These are phyloP conservation scores for Claviceps humidiphila DNA, from an alignment of 2,329 filamentous ascomycete genomes.

Conservation along the genomic window DNA sequence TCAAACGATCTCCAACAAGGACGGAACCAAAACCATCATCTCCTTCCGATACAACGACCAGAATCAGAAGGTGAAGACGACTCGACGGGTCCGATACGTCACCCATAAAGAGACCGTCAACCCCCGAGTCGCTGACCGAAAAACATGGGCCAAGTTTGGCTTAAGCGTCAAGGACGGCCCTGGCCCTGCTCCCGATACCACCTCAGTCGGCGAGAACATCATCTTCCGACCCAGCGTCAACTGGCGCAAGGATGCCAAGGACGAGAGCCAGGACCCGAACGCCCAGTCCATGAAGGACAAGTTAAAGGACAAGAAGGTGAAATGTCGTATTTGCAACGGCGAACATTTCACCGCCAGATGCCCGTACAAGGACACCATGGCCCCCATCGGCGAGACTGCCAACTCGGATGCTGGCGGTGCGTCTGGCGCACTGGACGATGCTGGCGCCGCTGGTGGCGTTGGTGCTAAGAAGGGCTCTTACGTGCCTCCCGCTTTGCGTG, in stretches of 20 bases:
- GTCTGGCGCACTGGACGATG: conserved; percentile 40
- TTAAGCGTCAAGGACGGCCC: conserved; percentile 69
- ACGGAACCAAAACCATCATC: conserved; percentile 92
- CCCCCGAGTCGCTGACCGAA: conserved; percentile 89
- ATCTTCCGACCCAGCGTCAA: conserved; percentile 86
- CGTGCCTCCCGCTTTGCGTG: conserved; percentile 84
- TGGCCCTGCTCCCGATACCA: conserved; percentile 80
- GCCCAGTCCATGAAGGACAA: conserved; percentile 65
- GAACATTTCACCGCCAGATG: conserved; percentile 99
- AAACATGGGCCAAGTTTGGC: conserved; percentile 88
- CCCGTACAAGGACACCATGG: conserved; percentile 99
- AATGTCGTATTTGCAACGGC: conserved; percentile 96
- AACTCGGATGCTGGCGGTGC: conserved; percentile 34
- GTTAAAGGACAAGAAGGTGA: conserved; percentile 98
- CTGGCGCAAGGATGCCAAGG: conserved; percentile 84
- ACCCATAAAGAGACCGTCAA: conserved; percentile 89
- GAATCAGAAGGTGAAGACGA: conserved; percentile 93
- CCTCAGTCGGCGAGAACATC: conserved; percentile 93
- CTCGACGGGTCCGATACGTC: conserved; percentile 84
- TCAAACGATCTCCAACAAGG: conserved; percentile 90
- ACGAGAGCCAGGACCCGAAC: conserved; percentile 61
- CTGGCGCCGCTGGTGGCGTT: conserved; percentile 30
- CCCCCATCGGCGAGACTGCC: conserved; percentile 56
- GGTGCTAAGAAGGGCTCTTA: conserved; percentile 69
- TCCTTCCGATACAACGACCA: conserved; percentile 84